Conservation (phyloP, 164 flowering plant genomes). For the Litsea cubeba region DNA sequence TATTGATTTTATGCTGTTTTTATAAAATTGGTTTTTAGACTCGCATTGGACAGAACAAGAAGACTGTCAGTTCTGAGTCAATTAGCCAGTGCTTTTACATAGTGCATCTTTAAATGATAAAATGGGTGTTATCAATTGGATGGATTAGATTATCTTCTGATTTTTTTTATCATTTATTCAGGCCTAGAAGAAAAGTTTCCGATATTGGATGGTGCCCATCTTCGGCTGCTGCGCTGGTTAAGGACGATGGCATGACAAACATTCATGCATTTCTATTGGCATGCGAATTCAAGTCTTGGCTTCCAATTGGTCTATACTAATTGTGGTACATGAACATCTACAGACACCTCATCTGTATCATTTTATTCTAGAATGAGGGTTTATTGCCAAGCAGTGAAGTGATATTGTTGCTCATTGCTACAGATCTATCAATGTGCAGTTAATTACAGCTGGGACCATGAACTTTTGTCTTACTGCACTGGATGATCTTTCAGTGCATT, state of each 20-base stretch:
- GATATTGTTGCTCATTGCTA: not conserved
- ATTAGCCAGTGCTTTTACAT: no score
- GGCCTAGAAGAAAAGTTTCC: conserved; percentile 77
- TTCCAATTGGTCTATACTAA: not conserved
- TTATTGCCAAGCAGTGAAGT: not conserved
- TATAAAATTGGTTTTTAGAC: no score
- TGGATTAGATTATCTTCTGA: not conserved
- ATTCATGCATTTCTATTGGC: not conserved
- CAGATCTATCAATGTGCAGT: not conserved
- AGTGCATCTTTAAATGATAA: no score
- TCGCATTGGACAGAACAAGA: no score
- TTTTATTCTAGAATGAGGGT: not conserved
- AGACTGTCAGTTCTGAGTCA: no score
- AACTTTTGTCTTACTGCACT: not conserved
- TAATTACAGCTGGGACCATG: not conserved
- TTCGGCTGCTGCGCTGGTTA: conserved; percentile 76
- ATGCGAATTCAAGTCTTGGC: not conserved
- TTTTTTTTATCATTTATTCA: conserved; percentile 12
- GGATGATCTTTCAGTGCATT: not conserved
- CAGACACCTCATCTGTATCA: not conserved
- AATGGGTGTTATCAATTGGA: not conserved
- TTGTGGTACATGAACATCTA: not conserved
- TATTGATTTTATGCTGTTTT: no score
- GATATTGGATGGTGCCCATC: conserved; percentile 67
- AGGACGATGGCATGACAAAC: conserved; percentile 63